These are phyloP conservation scores for Kodamaea derodonti DNA, from an alignment of 1,139 yeast species.

Conservation along the genomic window DNA sequence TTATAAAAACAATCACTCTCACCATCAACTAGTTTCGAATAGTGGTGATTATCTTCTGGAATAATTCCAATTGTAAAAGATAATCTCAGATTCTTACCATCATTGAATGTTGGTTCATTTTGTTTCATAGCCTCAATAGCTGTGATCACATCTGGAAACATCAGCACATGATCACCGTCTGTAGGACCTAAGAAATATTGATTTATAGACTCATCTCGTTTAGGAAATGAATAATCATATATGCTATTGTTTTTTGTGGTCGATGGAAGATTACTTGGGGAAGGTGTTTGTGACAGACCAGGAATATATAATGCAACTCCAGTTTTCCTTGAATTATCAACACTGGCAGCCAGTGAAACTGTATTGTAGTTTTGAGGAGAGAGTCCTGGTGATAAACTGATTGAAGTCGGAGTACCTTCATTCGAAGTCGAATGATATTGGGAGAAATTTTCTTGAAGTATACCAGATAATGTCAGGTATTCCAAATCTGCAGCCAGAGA, in stretches of 20 bases:
- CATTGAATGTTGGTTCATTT: constrained; percentile 38
- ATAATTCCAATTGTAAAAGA: constrained; percentile 54
- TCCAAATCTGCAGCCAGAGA: constrained; percentile 80
- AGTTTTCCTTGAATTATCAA: not conserved
- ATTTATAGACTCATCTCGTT: constrained; percentile 50
- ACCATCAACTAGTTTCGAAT: constrained; percentile 19
- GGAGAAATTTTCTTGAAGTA: constrained; percentile 52
- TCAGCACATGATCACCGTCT: constrained; percentile 25
- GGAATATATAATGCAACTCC: constrained; percentile 11
- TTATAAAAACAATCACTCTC: constrained; percentile 31
- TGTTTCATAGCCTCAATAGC: constrained; percentile 43
- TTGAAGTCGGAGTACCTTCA: constrained; percentile 42
- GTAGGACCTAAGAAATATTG: constrained; percentile 58
- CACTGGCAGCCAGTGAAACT: not conserved
- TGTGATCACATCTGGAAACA: constrained; percentile 55
- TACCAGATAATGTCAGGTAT: constrained; percentile 71
- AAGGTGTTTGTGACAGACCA: constrained; percentile 12
- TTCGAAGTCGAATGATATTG: constrained; percentile 31
- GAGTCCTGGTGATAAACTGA: constrained; percentile 33
- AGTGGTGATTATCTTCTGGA: constrained; percentile 33
- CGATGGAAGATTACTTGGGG: constrained; percentile 14
- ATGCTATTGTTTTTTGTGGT: constrained; percentile 3
- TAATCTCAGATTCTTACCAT: constrained; percentile 42
- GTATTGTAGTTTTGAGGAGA: constrained; percentile 28
- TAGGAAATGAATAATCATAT: constrained; percentile 12